Base-by-base conservation (phyloP, 2,329 filamentous ascomycete species). In the Xylaria digitata region DNA sequence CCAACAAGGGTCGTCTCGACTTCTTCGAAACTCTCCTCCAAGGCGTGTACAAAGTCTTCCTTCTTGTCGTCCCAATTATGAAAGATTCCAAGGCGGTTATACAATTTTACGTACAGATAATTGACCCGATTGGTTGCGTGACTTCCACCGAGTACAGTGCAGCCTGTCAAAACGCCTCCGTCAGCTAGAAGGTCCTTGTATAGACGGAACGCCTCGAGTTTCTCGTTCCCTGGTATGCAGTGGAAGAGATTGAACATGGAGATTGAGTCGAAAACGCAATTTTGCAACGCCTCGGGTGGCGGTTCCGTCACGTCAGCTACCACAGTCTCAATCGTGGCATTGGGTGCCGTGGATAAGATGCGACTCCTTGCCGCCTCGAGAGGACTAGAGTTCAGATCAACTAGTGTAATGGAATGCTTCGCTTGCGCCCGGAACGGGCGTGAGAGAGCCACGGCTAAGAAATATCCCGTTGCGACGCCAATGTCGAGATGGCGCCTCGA, bases 161-260 rank as follows among this genome's bases (percentile, higher is more conserved):
- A 78, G 0, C 81, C 81, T 19, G 74, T 71, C 40, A 83, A 57
- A 1, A 79, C 77, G 5, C 81, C 81, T n/a, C 77, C 71, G 1
- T 76, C 73, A 11, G 66, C 73, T 9, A 83, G 68, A 6, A 76
- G 62, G 1, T 70, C 65, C 68, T 78, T 80, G 54, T 80, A 74
- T 5, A 73, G 71, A 6, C 49, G 61, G 21, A 82, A 75, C 1
- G 80, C 73, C 11, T 40, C 52, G 13, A 75, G 62, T 67, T 82
- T 81, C 5, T 66, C 64, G 3, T 63, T 53, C 0, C 76, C 76
- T 0, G 80, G 80, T 9, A 83, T 67, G 70, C 81, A 83, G 69
- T 83, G 81, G 17, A 82, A 73, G 4, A 83, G 66, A 67, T 80
- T 82, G 70, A 81, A 82, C 72, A 82, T 75, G 15, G 79, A 79